Base-by-base conservation (phyloP, 1,284 basidiomycete genomes). In the Tilletia setariae region DNA sequence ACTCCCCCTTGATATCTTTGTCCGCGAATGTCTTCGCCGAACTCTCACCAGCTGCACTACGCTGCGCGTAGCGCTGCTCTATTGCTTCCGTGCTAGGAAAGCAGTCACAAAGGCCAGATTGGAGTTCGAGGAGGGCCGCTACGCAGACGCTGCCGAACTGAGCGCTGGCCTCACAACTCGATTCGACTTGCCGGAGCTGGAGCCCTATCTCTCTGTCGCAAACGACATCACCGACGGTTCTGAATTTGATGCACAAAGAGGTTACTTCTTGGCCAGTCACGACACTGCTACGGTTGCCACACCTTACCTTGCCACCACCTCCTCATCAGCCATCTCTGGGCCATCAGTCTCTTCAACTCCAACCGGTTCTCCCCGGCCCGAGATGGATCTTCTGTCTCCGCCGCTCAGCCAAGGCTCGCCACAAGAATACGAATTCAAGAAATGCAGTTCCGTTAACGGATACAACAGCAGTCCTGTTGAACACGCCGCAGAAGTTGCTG, bases 11-110 rank as follows among this genome's bases (percentile, higher is more conserved):
- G 72, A 75, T 23, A 66, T 77, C 32, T 81, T 81, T 68, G 72
- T 81, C 9, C 76, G 79, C 63, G 79, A 81, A 67, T 80, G 78
- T 2, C 70, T 81, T 16, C 74, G 79, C n/a, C 74, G 79, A 30
- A 77, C 74, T 62, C 75, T 78, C 51, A 77, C 78, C 9, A 75
- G 74, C 15, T 81, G 79, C 72, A 79, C 79, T 6, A 79, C 78
- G 23, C 70, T 81, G 62, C 79, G 80, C 59, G 78, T 76, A 13
- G 78, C 79, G 13, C 66, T 81, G 46, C 74, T 81, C 62, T 81
- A 80, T 59, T 80, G 78, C 67, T 68, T 75, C 11, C 71, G 79
- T 9, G 73, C 75, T 32, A 72, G 72, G 42, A 64, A 71, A 9
- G 74, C 72, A 15, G 64, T 75, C 15, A 72, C 51, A 42, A 46